phyloP scores from a whole-genome alignment of 2,329 filamentous ascomycete genomes.

The Pseudogymnoascus sp. region DNA sequence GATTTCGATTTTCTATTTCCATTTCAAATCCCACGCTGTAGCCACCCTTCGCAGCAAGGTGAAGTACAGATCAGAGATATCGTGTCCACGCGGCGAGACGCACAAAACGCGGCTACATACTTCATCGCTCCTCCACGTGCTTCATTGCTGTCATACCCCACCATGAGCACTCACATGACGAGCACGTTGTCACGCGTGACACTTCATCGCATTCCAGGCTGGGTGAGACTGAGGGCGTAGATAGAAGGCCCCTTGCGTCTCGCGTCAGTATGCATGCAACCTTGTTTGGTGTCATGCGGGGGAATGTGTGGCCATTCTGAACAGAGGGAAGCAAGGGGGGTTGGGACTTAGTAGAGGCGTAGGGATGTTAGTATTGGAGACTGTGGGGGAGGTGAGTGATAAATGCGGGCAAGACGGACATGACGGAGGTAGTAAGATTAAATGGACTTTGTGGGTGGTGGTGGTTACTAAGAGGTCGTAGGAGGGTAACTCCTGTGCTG shows the following conservation, averaged over 20 bases:
- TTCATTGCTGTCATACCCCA: background rate
- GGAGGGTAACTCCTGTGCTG: too few relatives aligned
- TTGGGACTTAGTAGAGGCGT: too few relatives aligned
- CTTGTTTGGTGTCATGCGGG: background rate
- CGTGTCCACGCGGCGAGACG: background rate
- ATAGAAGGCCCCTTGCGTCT: background rate
- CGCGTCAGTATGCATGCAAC: background rate
- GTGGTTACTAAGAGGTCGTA: too few relatives aligned
- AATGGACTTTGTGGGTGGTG: background rate
- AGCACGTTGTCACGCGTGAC: background rate
- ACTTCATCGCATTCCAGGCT: too few relatives aligned
- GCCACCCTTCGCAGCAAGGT: background rate
- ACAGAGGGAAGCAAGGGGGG: background rate
- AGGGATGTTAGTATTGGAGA: too few relatives aligned
- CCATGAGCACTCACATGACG: background rate
- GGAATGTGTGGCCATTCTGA: background rate
- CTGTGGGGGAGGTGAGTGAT: background rate
- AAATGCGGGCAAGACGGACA: background rate
- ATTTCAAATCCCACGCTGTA: background rate
- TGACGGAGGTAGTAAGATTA: background rate
- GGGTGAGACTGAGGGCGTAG: background rate
- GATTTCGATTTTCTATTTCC: background rate
- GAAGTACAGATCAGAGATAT: background rate
- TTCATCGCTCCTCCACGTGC: background rate
- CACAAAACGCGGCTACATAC: background rate